phyloP scores from a whole-genome alignment of 176 grass and related monocot genomes.

The Saccharum officinarum region DNA sequence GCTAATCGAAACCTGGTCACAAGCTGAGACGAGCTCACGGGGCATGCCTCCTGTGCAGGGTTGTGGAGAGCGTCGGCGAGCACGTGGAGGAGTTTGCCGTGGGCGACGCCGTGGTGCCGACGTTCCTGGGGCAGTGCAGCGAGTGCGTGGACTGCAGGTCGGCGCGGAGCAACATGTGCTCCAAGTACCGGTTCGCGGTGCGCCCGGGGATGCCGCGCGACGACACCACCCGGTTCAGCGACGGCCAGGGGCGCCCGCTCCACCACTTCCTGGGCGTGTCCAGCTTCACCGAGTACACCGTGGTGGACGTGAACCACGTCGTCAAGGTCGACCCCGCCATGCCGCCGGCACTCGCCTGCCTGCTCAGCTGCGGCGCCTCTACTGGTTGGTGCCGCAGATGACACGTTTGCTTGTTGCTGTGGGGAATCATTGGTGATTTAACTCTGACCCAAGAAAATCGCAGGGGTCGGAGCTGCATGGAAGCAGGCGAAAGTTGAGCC shows the following conservation, averaged over 20 bases:
- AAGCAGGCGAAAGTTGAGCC: constrained; percentile 65
- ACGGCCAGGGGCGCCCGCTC: constrained; percentile 42
- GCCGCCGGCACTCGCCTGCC: constrained; percentile 49
- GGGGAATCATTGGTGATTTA: background rate
- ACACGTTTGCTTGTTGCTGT: background rate
- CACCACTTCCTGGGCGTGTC: constrained; percentile 64
- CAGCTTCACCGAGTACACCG: constrained; percentile 81
- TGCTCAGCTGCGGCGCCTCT: constrained; percentile 76
- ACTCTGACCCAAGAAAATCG: background rate
- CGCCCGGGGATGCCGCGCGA: constrained; percentile 56
- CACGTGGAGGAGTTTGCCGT: constrained; percentile 53
- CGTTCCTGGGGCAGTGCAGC: constrained; percentile 71
- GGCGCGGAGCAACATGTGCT: constrained; percentile 81
- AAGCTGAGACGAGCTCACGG: no score
- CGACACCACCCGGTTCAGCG: constrained; percentile 49
- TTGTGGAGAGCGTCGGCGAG: constrained; percentile 81
- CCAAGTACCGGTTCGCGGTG: constrained; percentile 48
- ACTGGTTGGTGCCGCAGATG: constrained; percentile 45
- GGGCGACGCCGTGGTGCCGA: constrained; percentile 69
- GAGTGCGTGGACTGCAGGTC: constrained; percentile 82
- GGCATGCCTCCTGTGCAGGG: constrained; percentile 33
- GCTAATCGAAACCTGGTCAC: no score
- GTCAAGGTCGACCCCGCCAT: constrained; percentile 48
- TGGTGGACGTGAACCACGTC: constrained; percentile 72
- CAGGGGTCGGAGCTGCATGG: constrained; percentile 76